Evolutionary conservation across 164 flowering plant genomes (phyloP).

Genomic region (Vitis amurensis): DNA sequence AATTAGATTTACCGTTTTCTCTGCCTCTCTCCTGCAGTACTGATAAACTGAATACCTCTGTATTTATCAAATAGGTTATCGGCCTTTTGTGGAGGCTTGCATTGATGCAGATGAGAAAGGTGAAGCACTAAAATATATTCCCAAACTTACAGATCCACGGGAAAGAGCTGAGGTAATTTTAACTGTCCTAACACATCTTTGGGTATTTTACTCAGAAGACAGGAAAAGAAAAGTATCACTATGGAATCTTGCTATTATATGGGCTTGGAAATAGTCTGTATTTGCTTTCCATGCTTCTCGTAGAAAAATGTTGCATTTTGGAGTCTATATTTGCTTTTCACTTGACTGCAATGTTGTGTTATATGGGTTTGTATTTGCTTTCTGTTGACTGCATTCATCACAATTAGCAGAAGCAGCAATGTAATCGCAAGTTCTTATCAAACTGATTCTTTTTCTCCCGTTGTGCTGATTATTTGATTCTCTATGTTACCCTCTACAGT

Average conservation of each 20-base stretch:
- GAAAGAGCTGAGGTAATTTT: constrained; percentile 89
- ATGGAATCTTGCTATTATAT: not conserved
- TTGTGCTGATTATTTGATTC: not conserved
- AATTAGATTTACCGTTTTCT: not conserved
- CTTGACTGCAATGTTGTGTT: too few relatives aligned
- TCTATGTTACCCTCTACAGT: constrained; percentile 34
- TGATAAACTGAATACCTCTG: not conserved
- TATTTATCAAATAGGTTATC: constrained; percentile 51
- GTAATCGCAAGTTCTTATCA: too few relatives aligned
- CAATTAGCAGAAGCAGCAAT: too few relatives aligned
- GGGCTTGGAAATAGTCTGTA: not conserved
- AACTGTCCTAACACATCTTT: not conserved
- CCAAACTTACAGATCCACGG: constrained; percentile 80
- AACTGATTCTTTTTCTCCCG: not conserved
- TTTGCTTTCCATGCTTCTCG: not conserved
- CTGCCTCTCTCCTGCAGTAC: not conserved
- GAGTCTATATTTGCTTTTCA: not conserved
- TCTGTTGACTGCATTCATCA: too few relatives aligned
- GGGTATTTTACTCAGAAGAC: not conserved
- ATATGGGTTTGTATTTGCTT: too few relatives aligned
- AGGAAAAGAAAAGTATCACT: not conserved
- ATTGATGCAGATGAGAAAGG: constrained; percentile 83
- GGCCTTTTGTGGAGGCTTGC: constrained; percentile 98
- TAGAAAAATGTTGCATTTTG: not conserved
- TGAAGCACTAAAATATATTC: constrained; percentile 93